Conservation (phyloP, 768 basidiomycete species). For the Mrakia blollopis region DNA sequence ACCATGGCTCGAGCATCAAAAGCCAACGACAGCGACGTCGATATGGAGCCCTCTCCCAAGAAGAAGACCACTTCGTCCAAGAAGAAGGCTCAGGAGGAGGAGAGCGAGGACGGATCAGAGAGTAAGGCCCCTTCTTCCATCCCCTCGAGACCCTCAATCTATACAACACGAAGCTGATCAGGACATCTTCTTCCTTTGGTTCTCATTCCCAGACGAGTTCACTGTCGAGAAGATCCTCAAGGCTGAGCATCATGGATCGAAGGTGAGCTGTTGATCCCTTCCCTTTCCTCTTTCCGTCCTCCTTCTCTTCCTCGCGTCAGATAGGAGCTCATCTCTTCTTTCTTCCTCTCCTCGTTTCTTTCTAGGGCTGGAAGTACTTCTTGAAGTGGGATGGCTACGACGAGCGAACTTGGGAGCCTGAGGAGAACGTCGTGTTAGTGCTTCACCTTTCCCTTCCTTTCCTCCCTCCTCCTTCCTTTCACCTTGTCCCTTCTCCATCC, state of each 20-base stretch:
- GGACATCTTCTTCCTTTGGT: no score
- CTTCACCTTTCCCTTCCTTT: background rate
- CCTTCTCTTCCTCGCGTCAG: background rate
- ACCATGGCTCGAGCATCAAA: background rate
- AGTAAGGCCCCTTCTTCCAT: background rate
- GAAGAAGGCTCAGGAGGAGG: background rate
- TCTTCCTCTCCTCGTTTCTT: background rate
- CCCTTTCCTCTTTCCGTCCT: background rate
- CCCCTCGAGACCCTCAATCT: background rate
- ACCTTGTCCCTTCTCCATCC: background rate
- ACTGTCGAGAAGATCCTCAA: background rate
- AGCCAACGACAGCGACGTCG: background rate
- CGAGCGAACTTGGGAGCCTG: conserved; percentile 4
- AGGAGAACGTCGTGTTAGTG: background rate
- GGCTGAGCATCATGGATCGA: background rate
- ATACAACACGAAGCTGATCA: background rate
- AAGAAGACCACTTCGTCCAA: background rate
- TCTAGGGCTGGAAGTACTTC: background rate
- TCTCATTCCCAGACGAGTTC: background rate
- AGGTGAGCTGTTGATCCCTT: background rate
- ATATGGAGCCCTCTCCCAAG: background rate
- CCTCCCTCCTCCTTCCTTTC: no score
- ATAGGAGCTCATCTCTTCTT: background rate
- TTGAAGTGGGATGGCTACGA: conserved; percentile 9
- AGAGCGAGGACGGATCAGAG: background rate